These are phyloP conservation scores for Moricandia arvensis DNA, from an alignment of 345 rosid genomes.

Conservation along the genomic window DNA sequence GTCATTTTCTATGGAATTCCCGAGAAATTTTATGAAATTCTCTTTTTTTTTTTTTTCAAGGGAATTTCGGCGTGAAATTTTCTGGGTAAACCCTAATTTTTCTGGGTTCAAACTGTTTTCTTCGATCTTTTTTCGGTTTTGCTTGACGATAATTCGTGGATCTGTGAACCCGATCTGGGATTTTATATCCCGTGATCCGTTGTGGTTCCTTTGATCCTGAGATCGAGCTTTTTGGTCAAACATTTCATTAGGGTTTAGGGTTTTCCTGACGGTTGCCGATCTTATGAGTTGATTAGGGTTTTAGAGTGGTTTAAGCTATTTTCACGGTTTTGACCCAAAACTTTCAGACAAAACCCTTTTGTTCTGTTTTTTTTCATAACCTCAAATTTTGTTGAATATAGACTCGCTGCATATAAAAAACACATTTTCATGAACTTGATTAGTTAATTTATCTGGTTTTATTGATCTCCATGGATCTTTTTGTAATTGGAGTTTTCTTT, in stretches of 20 bases:
- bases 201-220: neutral
- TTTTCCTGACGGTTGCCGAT: conserved; percentile 9
- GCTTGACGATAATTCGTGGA: neutral
- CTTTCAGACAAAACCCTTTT: neutral
- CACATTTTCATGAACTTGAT: too few species aligned
- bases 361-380: neutral
- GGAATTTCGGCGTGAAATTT: neutral
- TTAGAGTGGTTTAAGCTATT: conserved; percentile 25
- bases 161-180: conserved; percentile 33
- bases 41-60: neutral
- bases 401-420: too few species aligned
- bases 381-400: neutral
- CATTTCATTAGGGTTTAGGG: conserved; percentile 29
- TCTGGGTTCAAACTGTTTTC: too few species aligned
- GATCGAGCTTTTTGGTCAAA: neutral
- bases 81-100: neutral
- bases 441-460: neutral
- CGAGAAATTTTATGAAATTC: neutral
- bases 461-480: neutral
- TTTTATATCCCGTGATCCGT: conserved; percentile 19
- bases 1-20: neutral
- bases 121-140: too few species aligned
- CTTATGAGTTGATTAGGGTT: conserved; percentile 24
- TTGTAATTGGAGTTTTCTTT: neutral
- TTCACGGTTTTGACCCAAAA: conserved; percentile 10